Evolutionary conservation across 2,329 filamentous ascomycete genomes (phyloP).

Genomic region (Aspergillus piperis): DNA sequence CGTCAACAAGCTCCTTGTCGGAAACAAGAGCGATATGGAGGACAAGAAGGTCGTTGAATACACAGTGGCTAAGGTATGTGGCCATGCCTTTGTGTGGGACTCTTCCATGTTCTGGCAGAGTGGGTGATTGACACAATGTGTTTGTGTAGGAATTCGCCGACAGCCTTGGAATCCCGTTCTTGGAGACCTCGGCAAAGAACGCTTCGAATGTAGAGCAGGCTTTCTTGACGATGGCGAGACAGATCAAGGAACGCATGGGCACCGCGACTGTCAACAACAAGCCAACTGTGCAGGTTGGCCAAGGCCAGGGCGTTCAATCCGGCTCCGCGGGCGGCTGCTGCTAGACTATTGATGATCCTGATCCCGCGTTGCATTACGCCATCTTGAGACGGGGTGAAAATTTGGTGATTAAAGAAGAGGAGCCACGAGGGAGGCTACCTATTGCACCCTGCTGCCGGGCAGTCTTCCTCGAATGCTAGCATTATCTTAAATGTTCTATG

Average conservation of each 20-base stretch:
- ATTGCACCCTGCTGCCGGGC: background rate
- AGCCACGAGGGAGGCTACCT: slow-evolving; percentile 8
- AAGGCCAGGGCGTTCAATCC: slow-evolving; percentile 90
- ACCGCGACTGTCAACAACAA: slow-evolving; percentile 98
- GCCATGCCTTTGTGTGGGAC: background rate
- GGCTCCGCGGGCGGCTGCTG: slow-evolving; percentile 86
- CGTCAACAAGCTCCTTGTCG: slow-evolving; percentile 98
- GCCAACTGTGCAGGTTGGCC: slow-evolving; percentile 92
- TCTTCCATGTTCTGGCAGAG: background rate
- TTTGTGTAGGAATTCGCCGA: slow-evolving; percentile 86
- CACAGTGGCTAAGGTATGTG: slow-evolving; percentile 91
- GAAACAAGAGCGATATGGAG: slow-evolving; percentile 99
- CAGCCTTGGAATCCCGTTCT: slow-evolving; percentile 97
- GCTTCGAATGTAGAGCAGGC: slow-evolving; percentile 99
- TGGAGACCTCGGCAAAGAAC: slow-evolving; percentile 99
- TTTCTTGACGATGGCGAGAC: slow-evolving; percentile 99
- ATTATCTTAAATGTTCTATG: background rate
- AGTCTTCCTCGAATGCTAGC: slow-evolving; percentile 6
- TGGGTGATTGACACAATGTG: slow-evolving; percentile 11
- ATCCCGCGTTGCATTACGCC: slow-evolving; percentile 23
- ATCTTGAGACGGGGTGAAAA: slow-evolving; percentile 4
- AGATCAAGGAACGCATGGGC: slow-evolving; percentile 99
- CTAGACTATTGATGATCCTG: slow-evolving; percentile 56
- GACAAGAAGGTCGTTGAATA: slow-evolving; percentile 99
- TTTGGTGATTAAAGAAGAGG: slow-evolving; percentile 5